Conservation (phyloP, 75 land plant species). For the Pinus tabuliformis region DNA sequence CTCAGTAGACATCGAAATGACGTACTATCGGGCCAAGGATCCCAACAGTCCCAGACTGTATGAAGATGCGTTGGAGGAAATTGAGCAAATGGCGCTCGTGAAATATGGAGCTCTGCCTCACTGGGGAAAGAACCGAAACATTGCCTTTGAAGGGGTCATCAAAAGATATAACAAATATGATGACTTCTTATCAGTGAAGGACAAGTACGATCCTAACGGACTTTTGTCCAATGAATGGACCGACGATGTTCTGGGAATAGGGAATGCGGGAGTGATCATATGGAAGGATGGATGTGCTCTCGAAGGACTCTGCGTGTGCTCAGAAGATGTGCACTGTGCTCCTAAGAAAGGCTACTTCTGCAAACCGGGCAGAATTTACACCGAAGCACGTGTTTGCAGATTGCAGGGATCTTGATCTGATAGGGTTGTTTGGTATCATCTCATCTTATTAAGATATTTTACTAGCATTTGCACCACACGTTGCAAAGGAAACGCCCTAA, state of each 20-base stretch:
- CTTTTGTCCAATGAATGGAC: constrained; percentile 58
- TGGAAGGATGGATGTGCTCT: constrained; percentile 13
- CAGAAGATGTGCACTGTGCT: background rate
- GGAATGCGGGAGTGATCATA: background rate
- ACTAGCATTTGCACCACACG: too few species aligned
- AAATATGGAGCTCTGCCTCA: constrained; percentile 22
- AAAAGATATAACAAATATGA: constrained; percentile 17
- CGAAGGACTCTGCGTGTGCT: constrained; percentile 21
- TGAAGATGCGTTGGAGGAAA: constrained; percentile 69
- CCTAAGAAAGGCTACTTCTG: too few species aligned
- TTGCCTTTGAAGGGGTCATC: constrained; percentile 36
- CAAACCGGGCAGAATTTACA: too few species aligned
- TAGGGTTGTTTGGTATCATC: too few species aligned
- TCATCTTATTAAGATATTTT: too few species aligned
- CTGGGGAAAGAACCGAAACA: constrained; percentile 70
- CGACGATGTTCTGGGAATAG: constrained; percentile 29
- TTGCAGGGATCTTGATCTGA: too few species aligned
- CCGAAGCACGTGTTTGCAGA: too few species aligned
- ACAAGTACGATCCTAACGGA: constrained; percentile 43
- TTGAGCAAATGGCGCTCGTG: constrained; percentile 72
- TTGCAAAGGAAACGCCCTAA: too few species aligned
- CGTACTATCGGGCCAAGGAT: constrained; percentile 54
- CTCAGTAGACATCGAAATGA: constrained; percentile 55
- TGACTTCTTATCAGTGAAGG: constrained; percentile 24
- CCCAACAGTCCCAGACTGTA: constrained; percentile 45